phyloP scores from a whole-genome alignment of 371 early-diverging fungal species.

The Rhizopus delemar region DNA sequence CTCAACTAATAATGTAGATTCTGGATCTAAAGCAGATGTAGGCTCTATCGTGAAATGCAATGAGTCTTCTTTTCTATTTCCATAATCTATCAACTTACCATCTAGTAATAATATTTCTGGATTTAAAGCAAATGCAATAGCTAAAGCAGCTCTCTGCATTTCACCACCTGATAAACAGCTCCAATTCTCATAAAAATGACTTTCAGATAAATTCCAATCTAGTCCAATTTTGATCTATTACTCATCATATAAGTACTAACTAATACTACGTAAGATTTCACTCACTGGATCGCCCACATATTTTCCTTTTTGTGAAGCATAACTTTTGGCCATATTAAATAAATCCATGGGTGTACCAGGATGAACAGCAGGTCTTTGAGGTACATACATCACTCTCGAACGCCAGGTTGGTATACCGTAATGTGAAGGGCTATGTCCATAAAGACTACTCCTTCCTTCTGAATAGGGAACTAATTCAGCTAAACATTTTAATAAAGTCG shows the following conservation, averaged over 20 bases:
- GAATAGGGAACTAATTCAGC: slow-evolving; percentile 72
- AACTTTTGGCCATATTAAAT: slow-evolving; percentile 59
- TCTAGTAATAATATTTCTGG: slow-evolving; percentile 83
- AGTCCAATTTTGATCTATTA: slow-evolving; percentile 54
- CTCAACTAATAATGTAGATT: slow-evolving; percentile 73
- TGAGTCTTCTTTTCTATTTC: not conserved
- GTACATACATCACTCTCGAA: slow-evolving; percentile 81
- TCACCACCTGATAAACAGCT: slow-evolving; percentile 85
- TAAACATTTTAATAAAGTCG: slow-evolving; percentile 82
- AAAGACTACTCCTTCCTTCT: slow-evolving; percentile 57
- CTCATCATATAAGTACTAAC: slow-evolving; percentile 1
- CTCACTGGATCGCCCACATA: slow-evolving; percentile 63
- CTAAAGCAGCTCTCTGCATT: slow-evolving; percentile 78
- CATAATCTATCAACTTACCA: slow-evolving; percentile 44
- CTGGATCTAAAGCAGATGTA: slow-evolving; percentile 83
- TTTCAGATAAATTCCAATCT: slow-evolving; percentile 69
- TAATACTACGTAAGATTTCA: not conserved
- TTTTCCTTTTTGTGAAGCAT: slow-evolving; percentile 56
- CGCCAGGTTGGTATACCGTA: slow-evolving; percentile 78
- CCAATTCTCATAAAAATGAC: slow-evolving; percentile 77
- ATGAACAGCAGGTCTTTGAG: slow-evolving; percentile 79
- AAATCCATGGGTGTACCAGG: slow-evolving; percentile 76
- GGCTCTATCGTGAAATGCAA: slow-evolving; percentile 60
- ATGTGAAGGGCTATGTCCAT: slow-evolving; percentile 62
- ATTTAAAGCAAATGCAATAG: slow-evolving; percentile 76